phyloP scores from a whole-genome alignment of 108 stramenopile species.

The Hondaea fermentalgiana region DNA sequence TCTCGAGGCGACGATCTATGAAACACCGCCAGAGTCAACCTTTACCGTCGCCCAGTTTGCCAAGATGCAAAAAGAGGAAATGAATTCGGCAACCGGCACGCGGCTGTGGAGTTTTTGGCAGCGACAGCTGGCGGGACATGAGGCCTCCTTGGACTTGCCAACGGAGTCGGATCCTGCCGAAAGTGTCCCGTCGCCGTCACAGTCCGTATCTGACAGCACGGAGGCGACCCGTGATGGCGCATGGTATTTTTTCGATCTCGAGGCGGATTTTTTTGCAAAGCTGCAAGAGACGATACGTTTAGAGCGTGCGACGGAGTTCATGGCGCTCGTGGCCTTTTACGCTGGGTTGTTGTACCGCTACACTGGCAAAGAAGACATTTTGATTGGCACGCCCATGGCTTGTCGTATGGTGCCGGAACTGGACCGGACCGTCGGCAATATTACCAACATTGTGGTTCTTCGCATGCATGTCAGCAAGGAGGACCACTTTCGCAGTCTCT shows the following conservation, averaged over 20 bases:
- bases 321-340: constrained; percentile 4
- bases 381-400: constrained; percentile 11
- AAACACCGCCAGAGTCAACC: background rate
- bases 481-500: background rate
- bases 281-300: background rate
- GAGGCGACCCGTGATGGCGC: background rate
- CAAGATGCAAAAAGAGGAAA: constrained; percentile 2
- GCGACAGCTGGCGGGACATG: background rate
- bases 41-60: background rate
- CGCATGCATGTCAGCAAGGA: constrained; percentile 15
- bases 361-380: background rate
- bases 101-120: background rate
- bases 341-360: constrained; percentile 3
- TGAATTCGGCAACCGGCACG: background rate
- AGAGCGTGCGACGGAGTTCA: background rate
- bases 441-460: constrained; percentile 7
- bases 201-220: background rate
- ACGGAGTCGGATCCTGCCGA: background rate
- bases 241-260: background rate
- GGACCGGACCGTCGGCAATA: background rate
- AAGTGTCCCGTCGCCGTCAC: background rate
- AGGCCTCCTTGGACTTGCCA: background rate
- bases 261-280: background rate
- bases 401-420: background rate
- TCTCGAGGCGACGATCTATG: too few relatives aligned